These are phyloP conservation scores for Rhodotorula sp. DNA, from an alignment of 1,284 basidiomycete species.

Conservation along the genomic window DNA sequence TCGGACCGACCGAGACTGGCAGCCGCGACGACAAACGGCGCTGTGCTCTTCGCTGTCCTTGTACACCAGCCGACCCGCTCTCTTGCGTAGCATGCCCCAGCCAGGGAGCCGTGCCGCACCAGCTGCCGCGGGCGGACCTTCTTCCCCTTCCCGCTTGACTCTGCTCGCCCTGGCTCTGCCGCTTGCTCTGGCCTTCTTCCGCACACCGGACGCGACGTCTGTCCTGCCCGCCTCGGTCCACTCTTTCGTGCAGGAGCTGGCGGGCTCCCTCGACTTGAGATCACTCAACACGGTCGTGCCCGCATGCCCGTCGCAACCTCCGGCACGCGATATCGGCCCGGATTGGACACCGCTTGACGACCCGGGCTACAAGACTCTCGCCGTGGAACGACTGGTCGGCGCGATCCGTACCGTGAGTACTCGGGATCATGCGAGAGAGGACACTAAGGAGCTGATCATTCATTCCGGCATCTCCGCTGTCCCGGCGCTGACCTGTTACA, in stretches of 20 bases:
- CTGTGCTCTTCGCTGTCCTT: no score
- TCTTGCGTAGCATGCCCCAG: no score
- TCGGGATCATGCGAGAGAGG: background rate
- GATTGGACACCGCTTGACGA: conserved; percentile 33
- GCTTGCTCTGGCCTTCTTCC: no score
- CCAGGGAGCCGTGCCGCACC: no score
- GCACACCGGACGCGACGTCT: background rate
- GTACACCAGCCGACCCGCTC: no score
- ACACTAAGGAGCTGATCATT: no score
- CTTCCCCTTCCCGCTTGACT: no score
- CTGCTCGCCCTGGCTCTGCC: no score
- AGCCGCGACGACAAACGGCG: no score
- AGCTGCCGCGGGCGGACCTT: no score
- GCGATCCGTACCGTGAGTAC: conserved; percentile 25
- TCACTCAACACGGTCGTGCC: background rate
- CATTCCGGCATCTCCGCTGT: background rate
- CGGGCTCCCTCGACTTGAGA: background rate
- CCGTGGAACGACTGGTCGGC: conserved; percentile 23
- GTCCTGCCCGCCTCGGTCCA: background rate
- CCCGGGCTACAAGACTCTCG: conserved; percentile 15
- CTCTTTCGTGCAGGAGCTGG: background rate
- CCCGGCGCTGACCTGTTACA: background rate
- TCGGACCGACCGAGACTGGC: no score
- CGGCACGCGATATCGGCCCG: conserved; percentile 20
- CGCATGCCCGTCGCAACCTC: conserved; percentile 23